phyloP scores from a whole-genome alignment of 495 filamentous ascomycete species.

The Penicillium psychrofluorescens region DNA sequence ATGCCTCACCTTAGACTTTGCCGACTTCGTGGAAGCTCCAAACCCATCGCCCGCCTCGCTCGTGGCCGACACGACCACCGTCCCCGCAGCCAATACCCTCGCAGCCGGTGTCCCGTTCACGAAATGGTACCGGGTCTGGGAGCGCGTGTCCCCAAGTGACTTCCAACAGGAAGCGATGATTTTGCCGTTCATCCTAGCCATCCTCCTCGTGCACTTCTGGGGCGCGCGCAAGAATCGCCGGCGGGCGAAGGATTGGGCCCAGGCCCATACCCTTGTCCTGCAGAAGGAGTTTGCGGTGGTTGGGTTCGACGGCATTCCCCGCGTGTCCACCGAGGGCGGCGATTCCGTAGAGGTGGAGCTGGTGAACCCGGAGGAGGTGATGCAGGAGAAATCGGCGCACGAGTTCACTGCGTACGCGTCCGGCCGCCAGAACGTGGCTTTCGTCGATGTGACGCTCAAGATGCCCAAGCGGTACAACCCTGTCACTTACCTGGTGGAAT shows the following conservation, averaged over 20 bases:
- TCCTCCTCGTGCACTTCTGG: constrained; percentile 75
- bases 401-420: constrained; percentile 89
- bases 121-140: constrained; percentile 95
- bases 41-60: constrained; percentile 52
- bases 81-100: constrained; percentile 40
- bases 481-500: constrained; percentile 60
- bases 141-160: constrained; percentile 71
- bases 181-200: constrained; percentile 60
- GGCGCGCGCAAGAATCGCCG: constrained; percentile 72
- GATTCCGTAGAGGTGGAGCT: constrained; percentile 33
- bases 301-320: constrained; percentile 55
- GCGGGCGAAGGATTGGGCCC: constrained; percentile 75
- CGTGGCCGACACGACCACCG: constrained; percentile 29
- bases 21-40: constrained; percentile 67
- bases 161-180: constrained; percentile 86
- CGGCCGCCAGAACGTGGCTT: constrained; percentile 88
- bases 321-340: constrained; percentile 33
- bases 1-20: constrained; percentile 52
- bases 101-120: constrained; percentile 57
- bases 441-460: constrained; percentile 74
- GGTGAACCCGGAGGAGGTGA: constrained; percentile 47
- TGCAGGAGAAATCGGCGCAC: constrained; percentile 77
- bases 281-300: constrained; percentile 83
- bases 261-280: constrained; percentile 62
- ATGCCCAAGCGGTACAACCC: constrained; percentile 90